Conservation (phyloP, 1,284 basidiomycete genomes). For the Mycosarcoma mackinlayi region DNA sequence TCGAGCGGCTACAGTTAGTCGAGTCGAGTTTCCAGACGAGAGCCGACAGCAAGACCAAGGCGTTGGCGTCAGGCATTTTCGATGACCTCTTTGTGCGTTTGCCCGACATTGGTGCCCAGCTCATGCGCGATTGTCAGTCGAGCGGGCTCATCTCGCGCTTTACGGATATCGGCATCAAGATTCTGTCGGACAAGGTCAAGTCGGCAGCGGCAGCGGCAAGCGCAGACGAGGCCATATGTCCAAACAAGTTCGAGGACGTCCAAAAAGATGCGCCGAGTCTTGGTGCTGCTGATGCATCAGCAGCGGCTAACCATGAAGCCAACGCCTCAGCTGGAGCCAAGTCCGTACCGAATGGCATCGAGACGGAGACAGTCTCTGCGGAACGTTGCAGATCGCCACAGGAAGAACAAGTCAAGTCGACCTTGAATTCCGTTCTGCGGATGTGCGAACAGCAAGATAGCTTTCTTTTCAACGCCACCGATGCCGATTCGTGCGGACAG, state of each 20-base stretch:
- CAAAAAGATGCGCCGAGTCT: neutral
- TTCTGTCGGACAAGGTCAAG: constrained; percentile 28
- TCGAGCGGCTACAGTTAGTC: constrained; percentile 41
- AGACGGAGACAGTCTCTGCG: neutral
- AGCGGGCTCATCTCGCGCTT: constrained; percentile 32
- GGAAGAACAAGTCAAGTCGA: constrained; percentile 16
- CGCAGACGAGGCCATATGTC: constrained; percentile 2
- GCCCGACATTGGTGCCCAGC: constrained; percentile 36
- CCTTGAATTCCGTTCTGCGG: constrained; percentile 25
- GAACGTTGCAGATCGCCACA: neutral
- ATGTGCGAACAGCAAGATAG: constrained; percentile 43
- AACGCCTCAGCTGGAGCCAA: neutral
- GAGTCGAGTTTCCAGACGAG: constrained; percentile 51
- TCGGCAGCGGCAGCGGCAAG: constrained; percentile 1
- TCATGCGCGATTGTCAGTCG: constrained; percentile 40
- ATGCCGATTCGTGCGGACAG: constrained; percentile 34
- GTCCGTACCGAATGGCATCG: too few species aligned
- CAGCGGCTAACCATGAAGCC: neutral
- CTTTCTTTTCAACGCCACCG: constrained; percentile 44
- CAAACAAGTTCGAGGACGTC: neutral
- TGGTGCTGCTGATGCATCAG: neutral
- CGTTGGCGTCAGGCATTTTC: constrained; percentile 41
- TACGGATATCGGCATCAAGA: constrained; percentile 44
- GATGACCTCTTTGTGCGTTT: constrained; percentile 34
- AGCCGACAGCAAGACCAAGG: constrained; percentile 42